These are phyloP conservation scores for Astrocystis sublimbata DNA, from an alignment of 495 filamentous ascomycete species.

Conservation along the genomic window DNA sequence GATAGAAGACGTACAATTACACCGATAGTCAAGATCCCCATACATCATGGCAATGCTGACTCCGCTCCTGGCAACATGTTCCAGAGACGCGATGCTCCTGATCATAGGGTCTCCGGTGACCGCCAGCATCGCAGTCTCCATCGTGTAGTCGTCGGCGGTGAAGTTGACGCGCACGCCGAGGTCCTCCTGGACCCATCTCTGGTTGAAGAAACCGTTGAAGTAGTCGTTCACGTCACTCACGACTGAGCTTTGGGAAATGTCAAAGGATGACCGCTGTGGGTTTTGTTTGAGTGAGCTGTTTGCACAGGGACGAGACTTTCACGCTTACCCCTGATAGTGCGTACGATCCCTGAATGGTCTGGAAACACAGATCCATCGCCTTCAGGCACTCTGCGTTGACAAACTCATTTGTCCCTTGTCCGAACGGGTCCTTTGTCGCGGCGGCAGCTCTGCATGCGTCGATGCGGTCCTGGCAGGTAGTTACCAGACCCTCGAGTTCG, in stretches of 20 bases:
- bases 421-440: not conserved
- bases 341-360: too few relatives aligned
- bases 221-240: too few relatives aligned
- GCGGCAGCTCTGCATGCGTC: not conserved
- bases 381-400: not conserved
- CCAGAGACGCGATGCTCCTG: not conserved
- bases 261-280: not conserved
- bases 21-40: conserved; percentile 65
- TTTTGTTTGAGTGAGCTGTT: too few relatives aligned
- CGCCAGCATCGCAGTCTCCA: conserved; percentile 51
- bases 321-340: too few relatives aligned
- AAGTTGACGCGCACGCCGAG: conserved; percentile 70
- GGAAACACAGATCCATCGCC: too few relatives aligned
- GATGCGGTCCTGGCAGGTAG: not conserved
- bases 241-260: not conserved
- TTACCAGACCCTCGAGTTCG: not conserved
- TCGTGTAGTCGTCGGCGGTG: conserved; percentile 57
- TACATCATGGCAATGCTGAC: conserved; percentile 72
- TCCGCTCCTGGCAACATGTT: not conserved
- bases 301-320: too few relatives aligned
- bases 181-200: not conserved
- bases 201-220: not conserved
- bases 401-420: not conserved
- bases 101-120: conserved; percentile 33
- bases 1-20: conserved; percentile 61